These are phyloP conservation scores for Trametes versicolor DNA, from an alignment of 1,284 basidiomycete species.

Conservation along the genomic window DNA sequence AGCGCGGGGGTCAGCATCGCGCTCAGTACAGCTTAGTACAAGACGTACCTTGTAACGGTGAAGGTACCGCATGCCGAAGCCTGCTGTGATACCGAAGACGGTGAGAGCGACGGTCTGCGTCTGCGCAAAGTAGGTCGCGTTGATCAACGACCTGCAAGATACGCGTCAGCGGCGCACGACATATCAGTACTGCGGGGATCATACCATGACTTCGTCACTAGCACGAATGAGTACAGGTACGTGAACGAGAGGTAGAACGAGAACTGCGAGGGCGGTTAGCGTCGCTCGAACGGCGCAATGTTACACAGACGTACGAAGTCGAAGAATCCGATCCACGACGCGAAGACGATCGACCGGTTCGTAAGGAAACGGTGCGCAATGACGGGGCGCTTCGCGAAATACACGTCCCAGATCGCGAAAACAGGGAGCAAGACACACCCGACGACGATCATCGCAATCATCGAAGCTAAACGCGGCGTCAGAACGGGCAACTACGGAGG, in stretches of 20 bases:
- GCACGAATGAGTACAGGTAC: slow-evolving; percentile 69
- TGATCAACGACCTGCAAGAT: slow-evolving; percentile 53
- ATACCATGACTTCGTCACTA: slow-evolving; percentile 68
- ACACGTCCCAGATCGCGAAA: slow-evolving; percentile 60
- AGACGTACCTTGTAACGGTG: slow-evolving; percentile 60
- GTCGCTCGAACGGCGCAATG: neutral
- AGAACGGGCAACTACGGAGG: neutral
- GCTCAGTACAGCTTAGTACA: neutral
- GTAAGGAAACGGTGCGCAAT: slow-evolving; percentile 63
- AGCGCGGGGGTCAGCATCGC: neutral
- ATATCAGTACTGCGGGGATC: neutral
- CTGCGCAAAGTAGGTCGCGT: slow-evolving; percentile 64
- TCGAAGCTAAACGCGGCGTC: slow-evolving; percentile 50
- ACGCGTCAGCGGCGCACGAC: neutral
- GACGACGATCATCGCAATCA: slow-evolving; percentile 64
- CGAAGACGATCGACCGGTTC: slow-evolving; percentile 68
- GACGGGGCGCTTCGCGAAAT: slow-evolving; percentile 60
- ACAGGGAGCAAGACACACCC: slow-evolving; percentile 56
- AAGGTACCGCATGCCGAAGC: slow-evolving; percentile 62
- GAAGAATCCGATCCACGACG: slow-evolving; percentile 73
- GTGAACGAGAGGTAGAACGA: slow-evolving; percentile 71
- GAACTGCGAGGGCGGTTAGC: slow-evolving; percentile 47
- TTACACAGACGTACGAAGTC: slow-evolving; percentile 62
- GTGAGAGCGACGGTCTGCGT: slow-evolving; percentile 71
- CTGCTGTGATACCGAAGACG: slow-evolving; percentile 71